phyloP scores from a whole-genome alignment of 2,329 filamentous ascomycete genomes.

The Botrytis hyacinthi region DNA sequence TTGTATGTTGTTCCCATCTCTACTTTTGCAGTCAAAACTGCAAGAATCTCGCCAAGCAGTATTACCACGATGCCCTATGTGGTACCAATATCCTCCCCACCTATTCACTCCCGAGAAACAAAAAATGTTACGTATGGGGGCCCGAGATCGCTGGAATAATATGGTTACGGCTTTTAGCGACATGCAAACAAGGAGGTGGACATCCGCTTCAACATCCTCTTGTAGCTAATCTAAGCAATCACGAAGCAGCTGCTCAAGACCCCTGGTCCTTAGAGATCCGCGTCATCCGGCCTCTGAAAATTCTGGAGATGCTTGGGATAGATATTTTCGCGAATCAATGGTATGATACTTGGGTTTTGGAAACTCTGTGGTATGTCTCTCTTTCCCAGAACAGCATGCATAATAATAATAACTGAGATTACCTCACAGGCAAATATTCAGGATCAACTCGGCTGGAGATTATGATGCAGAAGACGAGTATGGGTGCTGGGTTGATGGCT shows the following conservation, averaged over 20 bases:
- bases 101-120: background rate
- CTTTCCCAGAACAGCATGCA: background rate
- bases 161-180: background rate
- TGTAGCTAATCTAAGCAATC: background rate
- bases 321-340: background rate
- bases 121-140: background rate
- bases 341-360: background rate
- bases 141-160: background rate
- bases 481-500: background rate
- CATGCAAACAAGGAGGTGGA: background rate
- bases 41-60: background rate
- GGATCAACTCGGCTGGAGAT: background rate
- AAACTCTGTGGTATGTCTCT: background rate
- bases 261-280: background rate
- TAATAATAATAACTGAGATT: background rate
- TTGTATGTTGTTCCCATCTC: constrained; percentile 12
- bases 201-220: background rate
- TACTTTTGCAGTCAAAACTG: constrained; percentile 17
- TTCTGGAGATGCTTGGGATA: background rate
- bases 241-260: background rate
- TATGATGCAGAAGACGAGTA: background rate
- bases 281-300: background rate
- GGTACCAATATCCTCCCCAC: constrained; percentile 10
- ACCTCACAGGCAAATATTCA: background rate
- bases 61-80: constrained; percentile 16